Base-by-base conservation (phyloP, 441 rosid genomes). In the Populus hybrid region DNA sequence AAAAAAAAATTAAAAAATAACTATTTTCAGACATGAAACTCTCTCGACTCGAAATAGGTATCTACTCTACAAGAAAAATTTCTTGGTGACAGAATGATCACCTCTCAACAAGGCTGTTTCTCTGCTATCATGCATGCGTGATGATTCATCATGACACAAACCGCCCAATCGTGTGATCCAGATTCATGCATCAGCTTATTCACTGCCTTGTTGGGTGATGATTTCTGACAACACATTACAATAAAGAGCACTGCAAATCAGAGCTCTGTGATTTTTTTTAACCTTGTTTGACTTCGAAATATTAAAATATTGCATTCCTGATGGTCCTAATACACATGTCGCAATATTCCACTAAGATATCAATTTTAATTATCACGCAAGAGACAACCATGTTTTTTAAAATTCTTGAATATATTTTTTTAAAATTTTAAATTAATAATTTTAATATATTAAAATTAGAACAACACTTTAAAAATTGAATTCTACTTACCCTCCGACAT, bases 101-200 rank as follows among this genome's bases (percentile, higher is more conserved):
- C 54, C 64, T 32, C 24, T 5, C 69, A 72, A 46, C 77, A 76
- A 67, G 64, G 65, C 28, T 78, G 81, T 78, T 78, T 63, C 14
- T 26, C 71, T 61, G 42, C 70, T 70, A 70, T 66, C 34, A 75
- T 78, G 84, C 82, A 78, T 82, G 84, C 76, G 73, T 67, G 74
- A 81, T 68, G 66, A 42, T 73, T 28, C 65, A 61, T 76, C 20
- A 82, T 82, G 32, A 72, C 79, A 35, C 16, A 65, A 38, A 72
- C 42, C 40, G 72, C 73, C 54, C 74, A 36, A 82, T 76, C 82
- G 85, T 82, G 85, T 32, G 85, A 77, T 76, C 69, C 79, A 72
- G 68, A 67, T 78, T 75, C 72, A 72, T 75, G 18, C 74, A 71
- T 78, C 73, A 67, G 36, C 30, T 8, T 36, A 16, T 8, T 3